Evolutionary conservation across 129 eudicot genomes (phyloP), one percentile per base, ranked within the genome.

Genomic region (Lonicera japonica): DNA sequence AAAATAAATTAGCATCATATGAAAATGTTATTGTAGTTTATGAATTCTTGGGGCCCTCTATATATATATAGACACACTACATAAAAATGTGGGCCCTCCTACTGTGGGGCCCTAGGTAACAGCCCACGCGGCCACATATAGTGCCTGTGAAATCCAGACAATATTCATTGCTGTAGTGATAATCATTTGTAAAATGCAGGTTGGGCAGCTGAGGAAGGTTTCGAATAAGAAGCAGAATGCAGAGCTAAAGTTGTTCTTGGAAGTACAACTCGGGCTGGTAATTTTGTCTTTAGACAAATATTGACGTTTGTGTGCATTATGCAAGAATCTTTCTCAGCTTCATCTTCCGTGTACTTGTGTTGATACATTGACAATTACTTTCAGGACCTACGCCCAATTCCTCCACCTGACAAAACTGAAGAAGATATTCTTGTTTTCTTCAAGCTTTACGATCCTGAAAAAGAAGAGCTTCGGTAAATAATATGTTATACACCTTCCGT

Each of bases 381-480:
- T 24, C 76, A 92, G 98, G 98, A 88, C 65, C 60, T 80, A 73
- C 84, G 46, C 36, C 91, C 90, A 64, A 71, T 82, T 73, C 81
- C 95, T 55, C 91, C 89, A 41, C 95, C 85, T 46, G 98, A 80
- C 56, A 88, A 84, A 58, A 87, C 67, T 58, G 88, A 88, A 73
- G 98, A 92, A 16, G 98, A 92, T 70, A 80, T 92, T 61, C 81
- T 92, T 50, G 88, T 92, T 25, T 92, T 92, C 75, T 92, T 92
- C 65, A 92, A 92, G 82, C 89, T 82, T 74, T 92, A 87, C 61
- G 89, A 92, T 74, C 96, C 95, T 6, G 80, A 71, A 77, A 92
- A 85, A 70, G 96, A 88, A 85, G 96, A 92, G 77, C 95, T 92
- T 10, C 79, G 96, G 98, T 88, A 82, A 69, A n/a, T n/a, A n/a